Conservation (phyloP, 768 basidiomycete genomes). For the Daedaleopsis sinensis region DNA sequence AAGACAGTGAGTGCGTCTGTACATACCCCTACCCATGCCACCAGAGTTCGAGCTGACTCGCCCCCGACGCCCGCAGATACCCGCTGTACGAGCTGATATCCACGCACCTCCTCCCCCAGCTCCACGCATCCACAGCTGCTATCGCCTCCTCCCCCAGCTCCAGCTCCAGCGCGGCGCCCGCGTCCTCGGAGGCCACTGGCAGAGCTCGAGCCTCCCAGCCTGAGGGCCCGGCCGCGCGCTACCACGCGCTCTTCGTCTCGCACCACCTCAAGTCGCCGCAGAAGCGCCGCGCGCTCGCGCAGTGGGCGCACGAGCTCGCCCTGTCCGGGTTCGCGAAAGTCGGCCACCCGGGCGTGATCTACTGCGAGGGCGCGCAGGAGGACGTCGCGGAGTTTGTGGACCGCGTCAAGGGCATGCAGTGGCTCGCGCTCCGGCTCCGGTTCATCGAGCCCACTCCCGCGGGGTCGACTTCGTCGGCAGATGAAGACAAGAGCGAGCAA, state of each 20-base stretch:
- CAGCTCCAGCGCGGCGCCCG: background rate
- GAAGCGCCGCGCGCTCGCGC: constrained; percentile 60
- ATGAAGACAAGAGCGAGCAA: background rate
- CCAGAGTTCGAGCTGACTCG: no score
- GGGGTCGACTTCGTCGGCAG: background rate
- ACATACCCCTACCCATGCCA: no score
- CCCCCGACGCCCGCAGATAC: constrained; percentile 43
- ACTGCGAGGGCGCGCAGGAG: constrained; percentile 57
- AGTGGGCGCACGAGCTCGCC: constrained; percentile 56
- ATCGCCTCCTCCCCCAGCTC: background rate
- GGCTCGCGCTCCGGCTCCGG: constrained; percentile 69
- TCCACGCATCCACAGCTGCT: constrained; percentile 38
- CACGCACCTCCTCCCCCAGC: constrained; percentile 55
- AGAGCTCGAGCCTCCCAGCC: no score
- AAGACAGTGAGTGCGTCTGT: constrained; percentile 34
- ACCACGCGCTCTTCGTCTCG: constrained; percentile 71
- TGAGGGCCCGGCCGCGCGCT: no score
- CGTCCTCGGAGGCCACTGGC: no score
- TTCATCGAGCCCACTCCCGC: constrained; percentile 54
- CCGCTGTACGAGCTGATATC: constrained; percentile 63
- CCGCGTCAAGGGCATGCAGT: constrained; percentile 76
- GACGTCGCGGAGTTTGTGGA: constrained; percentile 64
- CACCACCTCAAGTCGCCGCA: constrained; percentile 70
- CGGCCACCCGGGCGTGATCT: constrained; percentile 77
- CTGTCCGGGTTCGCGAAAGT: constrained; percentile 73